Evolutionary conservation across 2,329 filamentous ascomycete species (phyloP).

Genomic region (Pestalotiopsis sp.): DNA sequence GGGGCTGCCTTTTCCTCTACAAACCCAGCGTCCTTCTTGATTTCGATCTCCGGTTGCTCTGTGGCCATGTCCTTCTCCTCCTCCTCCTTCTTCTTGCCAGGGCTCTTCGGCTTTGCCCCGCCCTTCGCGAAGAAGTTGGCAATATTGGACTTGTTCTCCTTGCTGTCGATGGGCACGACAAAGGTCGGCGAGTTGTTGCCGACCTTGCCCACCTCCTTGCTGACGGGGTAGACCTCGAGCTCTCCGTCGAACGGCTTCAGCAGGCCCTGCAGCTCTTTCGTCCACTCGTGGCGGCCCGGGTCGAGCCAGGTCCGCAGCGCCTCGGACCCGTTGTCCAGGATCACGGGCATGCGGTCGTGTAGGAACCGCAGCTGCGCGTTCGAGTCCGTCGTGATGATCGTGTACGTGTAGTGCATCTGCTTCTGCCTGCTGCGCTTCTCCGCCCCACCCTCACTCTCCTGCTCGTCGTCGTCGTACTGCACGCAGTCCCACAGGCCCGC

Average conservation of each 20-base stretch:
- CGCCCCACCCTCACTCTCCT: too few species aligned
- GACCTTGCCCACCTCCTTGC: slow-evolving; percentile 89
- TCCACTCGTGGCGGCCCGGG: slow-evolving; percentile 73
- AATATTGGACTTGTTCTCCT: slow-evolving; percentile 90
- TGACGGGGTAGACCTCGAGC: slow-evolving; percentile 84
- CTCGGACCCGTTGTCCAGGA: slow-evolving; percentile 76
- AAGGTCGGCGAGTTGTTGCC: slow-evolving; percentile 88
- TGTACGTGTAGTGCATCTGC: slow-evolving; percentile 83
- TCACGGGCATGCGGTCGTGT: slow-evolving; percentile 95
- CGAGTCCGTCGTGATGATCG: slow-evolving; percentile 88
- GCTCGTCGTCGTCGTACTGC: slow-evolving; percentile 67
- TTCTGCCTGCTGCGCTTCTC: slow-evolving; percentile 39
- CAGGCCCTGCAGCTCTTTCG: slow-evolving; percentile 73
- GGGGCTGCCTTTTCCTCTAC: slow-evolving; percentile 12
- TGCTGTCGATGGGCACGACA: slow-evolving; percentile 79
- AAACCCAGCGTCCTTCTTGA: slow-evolving; percentile 27
- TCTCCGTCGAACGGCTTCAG: slow-evolving; percentile 80
- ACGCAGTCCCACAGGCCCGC: slow-evolving; percentile 93
- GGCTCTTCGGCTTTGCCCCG: slow-evolving; percentile 34
- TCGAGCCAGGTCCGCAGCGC: slow-evolving; percentile 78
- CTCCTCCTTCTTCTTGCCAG: slow-evolving; percentile 16
- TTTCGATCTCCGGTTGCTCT: slow-evolving; percentile 24
- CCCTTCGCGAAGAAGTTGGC: slow-evolving; percentile 84
- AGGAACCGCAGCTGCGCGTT: slow-evolving; percentile 83
- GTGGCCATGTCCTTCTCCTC: not conserved